Percentiles rank a stretch among this genome's conserved stretches.
These are phyloP conservation scores for Penicillium sp. DNA, from an alignment of 2,329 filamentous ascomycete genomes.

Conservation along the genomic window DNA sequence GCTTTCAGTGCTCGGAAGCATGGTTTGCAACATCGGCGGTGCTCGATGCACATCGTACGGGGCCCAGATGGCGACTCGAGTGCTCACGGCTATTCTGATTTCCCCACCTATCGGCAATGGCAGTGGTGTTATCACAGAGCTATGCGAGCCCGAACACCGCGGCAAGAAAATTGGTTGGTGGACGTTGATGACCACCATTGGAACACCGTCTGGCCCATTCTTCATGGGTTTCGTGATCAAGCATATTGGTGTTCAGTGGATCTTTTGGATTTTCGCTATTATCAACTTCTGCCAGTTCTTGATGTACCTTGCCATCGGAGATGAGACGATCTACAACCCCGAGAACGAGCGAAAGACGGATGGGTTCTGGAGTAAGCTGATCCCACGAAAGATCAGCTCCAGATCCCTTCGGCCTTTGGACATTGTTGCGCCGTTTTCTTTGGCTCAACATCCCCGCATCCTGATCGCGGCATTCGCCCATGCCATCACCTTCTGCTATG, in stretches of 20 bases:
- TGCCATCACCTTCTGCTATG: slow-evolving; percentile 58
- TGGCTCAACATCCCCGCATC: slow-evolving; percentile 48
- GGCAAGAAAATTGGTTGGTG: slow-evolving; percentile 57
- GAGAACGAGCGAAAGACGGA: slow-evolving; percentile 39
- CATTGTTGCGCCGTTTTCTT: slow-evolving; percentile 52
- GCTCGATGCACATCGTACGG: slow-evolving; percentile 51
- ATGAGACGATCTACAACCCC: slow-evolving; percentile 55
- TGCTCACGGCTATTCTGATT: slow-evolving; percentile 55
- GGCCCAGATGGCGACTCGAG: slow-evolving; percentile 52
- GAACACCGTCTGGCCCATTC: slow-evolving; percentile 43
- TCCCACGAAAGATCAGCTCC: slow-evolving; percentile 50
- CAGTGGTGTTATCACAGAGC: slow-evolving; percentile 56
- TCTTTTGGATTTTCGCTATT: slow-evolving; percentile 61
- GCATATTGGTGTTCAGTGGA: slow-evolving; percentile 57
- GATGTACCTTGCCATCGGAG: slow-evolving; percentile 54
- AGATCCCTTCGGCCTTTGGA: slow-evolving; percentile 48
- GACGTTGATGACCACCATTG: slow-evolving; percentile 53
- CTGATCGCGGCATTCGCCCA: slow-evolving; percentile 55
- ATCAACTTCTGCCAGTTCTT: slow-evolving; percentile 57
- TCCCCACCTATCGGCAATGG: slow-evolving; percentile 54
- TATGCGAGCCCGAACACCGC: slow-evolving; percentile 55
- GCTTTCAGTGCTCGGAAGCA: slow-evolving; percentile 49
- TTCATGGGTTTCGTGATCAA: slow-evolving; percentile 47
- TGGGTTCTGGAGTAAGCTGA: slow-evolving; percentile 37
- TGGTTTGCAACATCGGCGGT: slow-evolving; percentile 56